Evolutionary conservation across 2,329 filamentous ascomycete species (phyloP).

Genomic region (Claviceps maximensis): DNA sequence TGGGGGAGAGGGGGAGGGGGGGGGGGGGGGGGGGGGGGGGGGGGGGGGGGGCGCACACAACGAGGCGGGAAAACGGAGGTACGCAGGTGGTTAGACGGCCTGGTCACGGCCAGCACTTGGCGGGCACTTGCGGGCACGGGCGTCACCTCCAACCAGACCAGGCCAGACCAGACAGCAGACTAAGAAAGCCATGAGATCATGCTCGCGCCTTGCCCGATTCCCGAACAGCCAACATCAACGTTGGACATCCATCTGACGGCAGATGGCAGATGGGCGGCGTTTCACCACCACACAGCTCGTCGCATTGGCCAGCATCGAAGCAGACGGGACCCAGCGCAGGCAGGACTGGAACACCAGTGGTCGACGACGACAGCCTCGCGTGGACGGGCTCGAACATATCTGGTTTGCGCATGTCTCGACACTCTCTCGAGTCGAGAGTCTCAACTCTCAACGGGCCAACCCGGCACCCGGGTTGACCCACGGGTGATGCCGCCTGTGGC

Average conservation of each 20-base stretch:
- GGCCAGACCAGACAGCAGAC: no score
- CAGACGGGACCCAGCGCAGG: no score
- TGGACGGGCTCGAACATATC: not conserved
- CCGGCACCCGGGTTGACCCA: not conserved
- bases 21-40: not conserved
- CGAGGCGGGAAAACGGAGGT: not conserved
- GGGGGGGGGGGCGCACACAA: not conserved
- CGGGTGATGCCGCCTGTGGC: not conserved
- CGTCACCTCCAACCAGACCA: not conserved
- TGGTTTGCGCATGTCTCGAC: not conserved
- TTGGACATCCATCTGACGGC: not conserved
- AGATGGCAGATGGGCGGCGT: not conserved
- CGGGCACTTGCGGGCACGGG: not conserved
- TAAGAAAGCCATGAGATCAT: not conserved
- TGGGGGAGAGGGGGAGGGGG: no score
- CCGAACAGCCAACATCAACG: not conserved
- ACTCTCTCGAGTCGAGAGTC: no score
- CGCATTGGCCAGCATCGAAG: no score
- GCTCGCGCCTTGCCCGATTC: not conserved
- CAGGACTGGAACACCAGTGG: not conserved
- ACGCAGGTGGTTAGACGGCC: not conserved
- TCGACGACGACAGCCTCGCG: not conserved
- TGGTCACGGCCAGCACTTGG: not conserved
- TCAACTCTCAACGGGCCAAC: not conserved
- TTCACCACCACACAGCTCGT: not conserved